A percentile compares a stretch with the other conserved stretches of the same genome.
These are phyloP conservation scores for Knoxdaviesia proteae DNA, from an alignment of 2,329 filamentous ascomycete genomes.

Conservation along the genomic window DNA sequence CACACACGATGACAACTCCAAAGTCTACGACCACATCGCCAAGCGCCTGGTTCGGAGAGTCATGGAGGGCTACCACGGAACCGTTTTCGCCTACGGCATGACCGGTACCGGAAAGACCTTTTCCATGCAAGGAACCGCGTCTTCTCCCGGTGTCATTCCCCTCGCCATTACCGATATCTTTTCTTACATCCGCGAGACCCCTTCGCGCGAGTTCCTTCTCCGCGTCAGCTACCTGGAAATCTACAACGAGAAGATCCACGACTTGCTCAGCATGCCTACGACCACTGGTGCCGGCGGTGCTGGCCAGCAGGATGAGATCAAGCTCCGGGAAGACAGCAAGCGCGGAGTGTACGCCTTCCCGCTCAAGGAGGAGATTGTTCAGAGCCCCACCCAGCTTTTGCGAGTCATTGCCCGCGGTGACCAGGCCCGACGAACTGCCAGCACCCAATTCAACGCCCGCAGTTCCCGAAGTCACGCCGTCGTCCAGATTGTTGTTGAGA, in stretches of 20 bases:
- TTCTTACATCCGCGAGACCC: conserved; percentile 94
- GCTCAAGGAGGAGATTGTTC: conserved; percentile 93
- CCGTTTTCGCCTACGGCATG: conserved; percentile 97
- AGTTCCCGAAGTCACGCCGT: conserved; percentile 97
- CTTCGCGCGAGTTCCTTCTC: conserved; percentile 78
- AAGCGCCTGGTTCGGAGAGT: conserved; percentile 88
- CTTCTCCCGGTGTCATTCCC: conserved; percentile 88
- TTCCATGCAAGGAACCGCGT: conserved; percentile 95
- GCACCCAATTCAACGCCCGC: conserved; percentile 89
- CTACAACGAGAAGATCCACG: conserved; percentile 95
- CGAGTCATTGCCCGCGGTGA: conserved; percentile 91
- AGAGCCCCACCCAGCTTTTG: conserved; percentile 85
- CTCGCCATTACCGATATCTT: conserved; percentile 97
- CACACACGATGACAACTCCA: conserved; percentile 79
- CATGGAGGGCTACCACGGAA: conserved; percentile 98
- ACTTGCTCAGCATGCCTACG: conserved; percentile 61
- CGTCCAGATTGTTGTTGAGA: conserved; percentile 96
- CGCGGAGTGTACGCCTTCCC: conserved; percentile 90
- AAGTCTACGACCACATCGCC: conserved; percentile 83
- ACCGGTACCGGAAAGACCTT: conserved; percentile 99
- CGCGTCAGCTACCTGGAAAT: conserved; percentile 97
- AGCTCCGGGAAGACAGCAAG: conserved; percentile 88
- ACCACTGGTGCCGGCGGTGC: conserved; percentile 31
- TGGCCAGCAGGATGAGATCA: conserved; percentile 70
- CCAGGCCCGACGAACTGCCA: conserved; percentile 70